Evolutionary conservation across 108 stramenopile species (phyloP).

Genomic region (Thalassiosira profunda): DNA sequence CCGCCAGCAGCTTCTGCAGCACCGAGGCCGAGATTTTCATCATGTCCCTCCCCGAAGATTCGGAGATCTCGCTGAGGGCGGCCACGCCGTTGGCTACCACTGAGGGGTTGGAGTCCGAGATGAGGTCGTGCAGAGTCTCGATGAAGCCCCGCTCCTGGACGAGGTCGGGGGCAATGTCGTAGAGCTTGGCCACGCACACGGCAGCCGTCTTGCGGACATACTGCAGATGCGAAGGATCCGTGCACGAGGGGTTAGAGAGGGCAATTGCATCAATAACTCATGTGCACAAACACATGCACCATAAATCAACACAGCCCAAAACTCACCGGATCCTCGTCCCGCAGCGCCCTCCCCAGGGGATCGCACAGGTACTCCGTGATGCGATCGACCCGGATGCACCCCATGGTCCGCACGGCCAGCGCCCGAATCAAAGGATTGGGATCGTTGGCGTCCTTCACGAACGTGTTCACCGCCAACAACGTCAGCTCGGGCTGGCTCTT

Average conservation of each 20-base stretch:
- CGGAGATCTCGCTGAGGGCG: constrained; percentile 98
- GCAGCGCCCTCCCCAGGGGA: constrained; percentile 90
- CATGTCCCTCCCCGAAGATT: constrained; percentile 95
- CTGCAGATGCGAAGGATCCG: constrained; percentile 18
- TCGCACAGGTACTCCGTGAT: constrained; percentile 99
- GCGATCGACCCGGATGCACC: constrained; percentile 99
- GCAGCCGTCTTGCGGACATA: constrained; percentile 99
- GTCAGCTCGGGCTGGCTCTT: constrained; percentile 99
- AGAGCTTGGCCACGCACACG: constrained; percentile 99
- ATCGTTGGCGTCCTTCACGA: constrained; percentile 98
- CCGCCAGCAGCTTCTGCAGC: constrained; percentile 97
- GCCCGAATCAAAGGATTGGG: constrained; percentile 99
- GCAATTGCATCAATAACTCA: neutral
- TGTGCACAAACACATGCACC: no score
- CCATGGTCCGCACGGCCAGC: constrained; percentile 99
- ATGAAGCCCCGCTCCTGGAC: constrained; percentile 98
- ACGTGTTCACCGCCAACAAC: constrained; percentile 99
- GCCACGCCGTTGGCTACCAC: constrained; percentile 99
- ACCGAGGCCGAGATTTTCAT: constrained; percentile 95
- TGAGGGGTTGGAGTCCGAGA: constrained; percentile 96
- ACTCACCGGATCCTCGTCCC: constrained; percentile 93
- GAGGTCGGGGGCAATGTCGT: constrained; percentile 97
- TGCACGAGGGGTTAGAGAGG: neutral
- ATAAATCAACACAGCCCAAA: neutral
- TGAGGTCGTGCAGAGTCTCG: constrained; percentile 95